Base-by-base conservation (phyloP, 208 protist genomes). In the Vickermania ingenoplastis region DNA sequence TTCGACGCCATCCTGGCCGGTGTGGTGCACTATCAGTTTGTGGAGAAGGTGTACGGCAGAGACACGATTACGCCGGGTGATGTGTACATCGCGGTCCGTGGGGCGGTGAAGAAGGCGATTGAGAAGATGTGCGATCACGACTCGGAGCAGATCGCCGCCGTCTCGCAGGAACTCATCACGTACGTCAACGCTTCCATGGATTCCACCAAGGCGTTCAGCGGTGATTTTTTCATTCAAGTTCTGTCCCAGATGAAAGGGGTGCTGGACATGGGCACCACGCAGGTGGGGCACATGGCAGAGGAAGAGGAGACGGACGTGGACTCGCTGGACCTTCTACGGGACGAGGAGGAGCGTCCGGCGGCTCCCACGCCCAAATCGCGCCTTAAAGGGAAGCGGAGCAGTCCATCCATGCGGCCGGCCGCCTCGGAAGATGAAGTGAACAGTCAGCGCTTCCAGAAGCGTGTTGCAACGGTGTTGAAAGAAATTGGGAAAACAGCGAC, bases 221-320 rank as follows among this genome's bases (percentile, higher is more conserved):
- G 71, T 3, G 75, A 86, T 13, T 90, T 95, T 31, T 92, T 92
- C 53, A 57, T 61, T 21, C 63, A 71, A 17, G 81, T 95, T 0
- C 77, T 91, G 24, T 89, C 81, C 5, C 89, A 95, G 59, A 92
- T 95, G 85, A 77, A 90, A 53, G 79, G 83, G n/a, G 77, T 80
- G 22, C 75, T 84, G 41, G 76, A 78, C 36, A 45, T 45, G 36
- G 36, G 36, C 36, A 7, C 17, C 11, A 45, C 36, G 7, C 36
- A 7, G 11, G 36, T 45, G 17, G 36, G 36, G 17, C 7, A 45
- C 17, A 17, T 45, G 11, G 36, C 36, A 45, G 36, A n/a, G 36
- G 17, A 7, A 17, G 36, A 45, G 17, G 36, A 45, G 11, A 17
- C 7, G 11, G 36, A 45, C 17, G 36, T 17, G 17, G 36, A 45